phyloP scores from a whole-genome alignment of 345 rosid species.

The Pistacia integerrima region DNA sequence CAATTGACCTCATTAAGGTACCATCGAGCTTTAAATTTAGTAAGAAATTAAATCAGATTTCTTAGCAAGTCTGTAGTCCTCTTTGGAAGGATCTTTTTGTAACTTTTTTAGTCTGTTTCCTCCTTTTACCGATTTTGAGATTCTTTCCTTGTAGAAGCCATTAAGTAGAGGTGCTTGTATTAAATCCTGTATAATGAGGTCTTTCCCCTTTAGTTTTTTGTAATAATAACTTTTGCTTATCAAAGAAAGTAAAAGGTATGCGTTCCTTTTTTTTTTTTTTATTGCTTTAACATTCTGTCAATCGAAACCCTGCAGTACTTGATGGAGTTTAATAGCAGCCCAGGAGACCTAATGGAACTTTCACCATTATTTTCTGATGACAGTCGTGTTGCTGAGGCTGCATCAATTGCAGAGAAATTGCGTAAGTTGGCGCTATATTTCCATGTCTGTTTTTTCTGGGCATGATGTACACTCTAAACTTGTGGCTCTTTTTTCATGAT shows the following conservation, averaged over 20 bases:
- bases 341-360: slow-evolving; percentile 98
- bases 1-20: slow-evolving; percentile 98
- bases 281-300: slow-evolving; percentile 23
- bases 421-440: slow-evolving; percentile 49
- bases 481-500: not conserved
- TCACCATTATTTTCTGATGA: slow-evolving; percentile 98
- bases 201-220: not conserved
- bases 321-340: slow-evolving; percentile 99
- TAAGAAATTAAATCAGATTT: slow-evolving; percentile 2
- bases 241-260: not conserved
- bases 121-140: not conserved
- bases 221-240: not conserved
- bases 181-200: not conserved
- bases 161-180: not conserved
- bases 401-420: slow-evolving; percentile 95
- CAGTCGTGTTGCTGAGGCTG: slow-evolving; percentile 99
- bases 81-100: not conserved
- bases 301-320: slow-evolving; percentile 66
- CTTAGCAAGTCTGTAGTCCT: not conserved
- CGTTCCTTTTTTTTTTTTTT: slow-evolving; percentile 14
- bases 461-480: not conserved
- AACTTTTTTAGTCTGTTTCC: not conserved
- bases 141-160: not conserved
- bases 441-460: slow-evolving; percentile 1
- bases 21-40: slow-evolving; percentile 20